phyloP scores from a whole-genome alignment of 2,329 filamentous ascomycete species.

The Hymenoscyphus linearis region DNA sequence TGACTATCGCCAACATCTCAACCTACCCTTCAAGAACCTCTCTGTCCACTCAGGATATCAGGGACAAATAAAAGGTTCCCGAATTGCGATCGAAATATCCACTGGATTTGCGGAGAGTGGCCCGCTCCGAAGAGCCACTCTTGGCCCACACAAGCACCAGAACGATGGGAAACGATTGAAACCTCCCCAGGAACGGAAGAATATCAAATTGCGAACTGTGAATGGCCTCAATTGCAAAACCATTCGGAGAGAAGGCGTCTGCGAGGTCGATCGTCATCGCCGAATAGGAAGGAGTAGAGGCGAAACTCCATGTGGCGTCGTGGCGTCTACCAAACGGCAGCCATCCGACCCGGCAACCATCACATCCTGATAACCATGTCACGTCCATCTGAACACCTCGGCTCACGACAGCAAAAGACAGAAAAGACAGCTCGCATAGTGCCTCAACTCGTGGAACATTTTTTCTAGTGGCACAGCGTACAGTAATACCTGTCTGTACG shows the following conservation, averaged over 20 bases:
- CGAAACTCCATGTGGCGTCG: background rate
- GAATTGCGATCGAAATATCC: background rate
- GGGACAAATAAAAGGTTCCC: background rate
- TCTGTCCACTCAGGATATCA: too few species aligned
- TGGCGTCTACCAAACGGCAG: background rate
- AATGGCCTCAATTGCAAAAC: background rate
- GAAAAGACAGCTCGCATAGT: background rate
- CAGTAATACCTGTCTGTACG: background rate
- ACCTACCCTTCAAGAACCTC: background rate
- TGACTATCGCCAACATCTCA: background rate
- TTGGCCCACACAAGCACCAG: background rate
- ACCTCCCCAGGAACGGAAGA: background rate
- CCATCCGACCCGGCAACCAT: background rate
- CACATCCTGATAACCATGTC: background rate
- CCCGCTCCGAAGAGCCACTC: background rate
- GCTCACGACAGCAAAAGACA: background rate
- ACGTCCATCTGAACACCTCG: background rate
- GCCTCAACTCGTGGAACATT: background rate
- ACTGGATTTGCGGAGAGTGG: conserved; percentile 6
- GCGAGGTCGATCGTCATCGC: background rate
- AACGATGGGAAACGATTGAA: background rate
- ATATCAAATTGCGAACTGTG: background rate
- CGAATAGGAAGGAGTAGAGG: background rate
- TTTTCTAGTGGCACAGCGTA: background rate
- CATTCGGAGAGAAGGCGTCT: background rate